Evolutionary conservation across 2,329 filamentous ascomycete genomes (phyloP), one percentile per base, ranked within the genome.

Genomic region (Cladophialophora chaetospira): DNA sequence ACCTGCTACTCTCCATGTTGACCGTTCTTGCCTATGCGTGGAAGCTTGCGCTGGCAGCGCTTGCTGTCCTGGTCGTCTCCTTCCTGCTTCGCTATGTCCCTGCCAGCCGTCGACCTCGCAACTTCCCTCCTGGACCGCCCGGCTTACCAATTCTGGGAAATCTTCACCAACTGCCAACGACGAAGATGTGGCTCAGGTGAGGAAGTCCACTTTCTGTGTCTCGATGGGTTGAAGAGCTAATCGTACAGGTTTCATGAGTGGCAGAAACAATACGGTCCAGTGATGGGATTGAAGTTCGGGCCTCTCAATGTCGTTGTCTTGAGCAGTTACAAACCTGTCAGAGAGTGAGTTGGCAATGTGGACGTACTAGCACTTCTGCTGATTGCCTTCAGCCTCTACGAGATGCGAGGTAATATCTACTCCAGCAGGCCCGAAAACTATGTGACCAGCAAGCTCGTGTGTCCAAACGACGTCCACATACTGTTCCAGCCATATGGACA

Each of bases 401-500:
- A 74, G 10, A 71, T 70, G 49, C 68, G 71, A 35, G 67, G 70
- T 1, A 62, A 49, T 25, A 68, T 71, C 31, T 76, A 75, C 57
- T 73, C 72, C 21, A 71, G 72, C 2, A 63, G 73, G 2, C 68
- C 72, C 6, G 69, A 72, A 4, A 72, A 74, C 68, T 75, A 78
- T 42, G 74, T 80, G 5, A 77, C 73, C 2, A 43, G 38, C 17
- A 49, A 55, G 19, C 52, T 59, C 13, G 45, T 61, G 13, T 61
- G 51, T 11, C 46, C 56, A 15, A 35, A 53, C 8, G 19, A 57
- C 15, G 47, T 38, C 11, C 55, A 53, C 29, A 53, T 71, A 46
- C 45, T 72, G 25, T 67, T 71, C 63, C 69, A 70, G 65, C 77
- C 76, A 1, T 77, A 80, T 65, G 75, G 77, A 35, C 75, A 77